Evolutionary conservation across 2,329 filamentous ascomycete genomes (phyloP), one percentile per base, ranked within the genome.

Genomic region (Lasiodiplodia gonubiensis): DNA sequence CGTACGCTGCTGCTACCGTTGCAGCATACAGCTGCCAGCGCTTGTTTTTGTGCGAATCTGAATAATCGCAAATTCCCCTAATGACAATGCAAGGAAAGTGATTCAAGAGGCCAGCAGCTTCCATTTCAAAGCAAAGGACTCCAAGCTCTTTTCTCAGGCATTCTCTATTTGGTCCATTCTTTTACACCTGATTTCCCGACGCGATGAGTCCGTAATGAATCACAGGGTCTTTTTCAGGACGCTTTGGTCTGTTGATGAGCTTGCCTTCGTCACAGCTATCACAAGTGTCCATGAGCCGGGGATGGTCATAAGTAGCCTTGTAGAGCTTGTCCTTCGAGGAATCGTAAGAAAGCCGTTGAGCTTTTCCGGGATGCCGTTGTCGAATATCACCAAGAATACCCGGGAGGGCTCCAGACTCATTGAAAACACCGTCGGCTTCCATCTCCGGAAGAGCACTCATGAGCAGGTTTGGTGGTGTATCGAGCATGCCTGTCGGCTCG

Each of bases 11-110:
- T 33, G 73, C 74, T 2, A 70, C 63, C 37, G 69, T 70, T 2
- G 73, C 74, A n/a, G 75, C 75, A 67, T 74, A 76, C 0, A 64
- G 48, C 33, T 76, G 75, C 74, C 74, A 77, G 2, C 61, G 42
- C 3, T 76, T 70, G 64, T 74, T 74, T 66, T 75, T 76, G 64
- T 77, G 74, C 1, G 73, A 71, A 48, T 67, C 68, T 1, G 65
- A 49, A 30, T 69, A 69, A n/a, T 67, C 68, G 30, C 65, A 64
- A 0, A 67, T 69, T 0, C 64, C 70, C 21, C 65, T 30, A 21
- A 69, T 67, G 11, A 64, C 49, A 21, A 69, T 25, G 37, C 64
- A 69, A 7, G 64, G 68, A 23, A 67, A 69, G 3, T 67, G 37
- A 14, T 69, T 67, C 67, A 68, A 66, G 8, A 68, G 54, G 2